phyloP scores from a whole-genome alignment of 2,329 filamentous ascomycete species.

The Diaporthe sp. region DNA sequence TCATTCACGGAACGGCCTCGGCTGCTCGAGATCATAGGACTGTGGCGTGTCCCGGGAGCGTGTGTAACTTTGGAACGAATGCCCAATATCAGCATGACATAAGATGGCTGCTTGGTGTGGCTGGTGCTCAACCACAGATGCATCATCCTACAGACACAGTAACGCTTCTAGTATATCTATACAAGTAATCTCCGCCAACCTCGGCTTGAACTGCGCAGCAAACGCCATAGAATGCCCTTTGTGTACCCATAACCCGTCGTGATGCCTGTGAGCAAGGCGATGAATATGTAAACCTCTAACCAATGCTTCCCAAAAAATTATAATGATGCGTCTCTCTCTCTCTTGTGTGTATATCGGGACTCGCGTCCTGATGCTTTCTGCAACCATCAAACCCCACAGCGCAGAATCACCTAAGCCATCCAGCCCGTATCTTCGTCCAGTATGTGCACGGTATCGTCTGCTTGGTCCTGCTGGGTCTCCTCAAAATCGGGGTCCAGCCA shows the following conservation, averaged over 20 bases:
- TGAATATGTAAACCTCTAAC: not conserved
- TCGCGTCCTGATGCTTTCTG: conserved; percentile 31
- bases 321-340: not conserved
- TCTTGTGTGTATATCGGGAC: conserved; percentile 6
- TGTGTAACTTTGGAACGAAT: not conserved
- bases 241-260: conserved; percentile 2
- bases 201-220: not conserved
- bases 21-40: not conserved
- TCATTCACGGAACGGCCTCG: not conserved
- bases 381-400: not conserved
- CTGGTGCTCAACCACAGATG: not conserved
- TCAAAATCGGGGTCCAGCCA: conserved; percentile 13
- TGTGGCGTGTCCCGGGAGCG: not conserved
- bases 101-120: not conserved
- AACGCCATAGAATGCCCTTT: conserved; percentile 24
- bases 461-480: conserved; percentile 1
- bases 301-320: not conserved
- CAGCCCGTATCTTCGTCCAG: conserved; percentile 26
- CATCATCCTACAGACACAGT: not conserved
- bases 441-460: not conserved
- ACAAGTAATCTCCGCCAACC: not conserved
- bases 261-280: conserved; percentile 16
- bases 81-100: not conserved
- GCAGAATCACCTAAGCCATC: conserved; percentile 20
- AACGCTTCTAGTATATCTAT: conserved; percentile 30